phyloP scores from a whole-genome alignment of 73 alveolate genomes.

The Paramecium bursaria region DNA sequence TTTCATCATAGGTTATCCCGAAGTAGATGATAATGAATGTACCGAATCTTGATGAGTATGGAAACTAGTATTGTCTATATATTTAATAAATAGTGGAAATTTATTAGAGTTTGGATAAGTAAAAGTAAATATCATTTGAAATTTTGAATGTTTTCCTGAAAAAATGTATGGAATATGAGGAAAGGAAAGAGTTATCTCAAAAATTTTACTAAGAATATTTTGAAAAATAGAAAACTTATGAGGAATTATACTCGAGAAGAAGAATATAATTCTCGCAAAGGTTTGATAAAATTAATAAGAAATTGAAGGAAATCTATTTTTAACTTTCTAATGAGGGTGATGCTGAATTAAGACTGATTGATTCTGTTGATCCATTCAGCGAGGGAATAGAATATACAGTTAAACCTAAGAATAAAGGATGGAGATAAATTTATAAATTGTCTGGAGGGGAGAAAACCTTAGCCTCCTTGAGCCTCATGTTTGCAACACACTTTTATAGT shows the following conservation, averaged over 20 bases:
- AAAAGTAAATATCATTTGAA: too few species aligned
- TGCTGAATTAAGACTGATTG: slow-evolving; percentile 88
- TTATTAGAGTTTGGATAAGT: too few species aligned
- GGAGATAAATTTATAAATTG: slow-evolving; percentile 85
- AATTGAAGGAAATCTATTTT: slow-evolving; percentile 85
- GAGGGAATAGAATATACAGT: slow-evolving; percentile 88
- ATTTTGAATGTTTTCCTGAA: slow-evolving; percentile 75
- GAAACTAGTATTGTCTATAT: too few species aligned
- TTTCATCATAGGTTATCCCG: too few species aligned
- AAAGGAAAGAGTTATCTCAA: slow-evolving; percentile 76
- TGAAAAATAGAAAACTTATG: too few species aligned
- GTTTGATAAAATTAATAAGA: slow-evolving; percentile 75
- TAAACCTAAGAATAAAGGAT: slow-evolving; percentile 85
- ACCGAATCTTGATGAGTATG: too few species aligned
- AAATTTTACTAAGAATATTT: slow-evolving; percentile 65
- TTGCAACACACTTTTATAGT: slow-evolving; percentile 86
- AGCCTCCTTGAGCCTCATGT: slow-evolving; percentile 76
- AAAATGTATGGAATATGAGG: slow-evolving; percentile 70
- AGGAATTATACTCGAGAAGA: background rate
- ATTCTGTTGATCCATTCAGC: slow-evolving; percentile 84
- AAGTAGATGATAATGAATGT: too few species aligned
- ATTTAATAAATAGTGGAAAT: too few species aligned
- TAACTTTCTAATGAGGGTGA: slow-evolving; percentile 86
- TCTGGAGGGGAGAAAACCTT: slow-evolving; percentile 87
- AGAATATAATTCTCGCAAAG: slow-evolving; percentile 75